Evolutionary conservation across 208 protist species (phyloP), one percentile per base, ranked within the genome.

Genomic region (Crithidia sp.): DNA sequence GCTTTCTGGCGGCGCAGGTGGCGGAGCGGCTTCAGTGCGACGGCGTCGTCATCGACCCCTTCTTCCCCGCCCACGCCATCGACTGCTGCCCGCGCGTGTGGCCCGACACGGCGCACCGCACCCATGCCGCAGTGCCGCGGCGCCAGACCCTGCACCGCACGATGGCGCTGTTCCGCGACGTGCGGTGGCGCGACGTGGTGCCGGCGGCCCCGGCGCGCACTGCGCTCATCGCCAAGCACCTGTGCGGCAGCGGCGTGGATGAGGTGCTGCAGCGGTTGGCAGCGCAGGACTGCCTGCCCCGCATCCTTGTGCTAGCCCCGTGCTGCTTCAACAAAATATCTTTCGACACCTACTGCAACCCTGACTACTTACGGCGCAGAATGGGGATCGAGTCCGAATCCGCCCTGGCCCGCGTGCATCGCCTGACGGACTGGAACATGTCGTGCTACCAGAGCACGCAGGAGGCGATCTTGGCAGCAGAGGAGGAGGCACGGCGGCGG

Each of bases 191-290:
- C 14, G n/a, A 49, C n/a, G 85, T 76, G 49, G 67, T 87, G n/a
- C 57, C 53, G 13, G 83, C 67, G 0, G 65, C 69, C 16, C 84
- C 87, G 55, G 52, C 69, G 36, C 74, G 71, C 36, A 86, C 67
- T 44, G 86, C 79, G 7, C 70, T 94, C 55, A 77, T 94, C 54
- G 88, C 91, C 19, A 96, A 96, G 75, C 91, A 96, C 62, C 84
- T 96, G 36, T 96, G 91, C 63, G 91, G 91, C 19, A 91, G 83
- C 43, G 83, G 83, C 63, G 82, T 94, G 45, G 91, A 94, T 66
- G 78, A 86, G 66, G 92, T 88, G 58, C 69, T 96, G 45, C 70
- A 55, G 10, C 83, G 52, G 41, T 41, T 47, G 59, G 59, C 44
- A 19, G 49, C 59, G 10, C 87, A 86, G 79, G 62, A 70, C 41